These are phyloP conservation scores for Rosa hybrid DNA, from an alignment of 331 rosid species.

Conservation along the genomic window DNA sequence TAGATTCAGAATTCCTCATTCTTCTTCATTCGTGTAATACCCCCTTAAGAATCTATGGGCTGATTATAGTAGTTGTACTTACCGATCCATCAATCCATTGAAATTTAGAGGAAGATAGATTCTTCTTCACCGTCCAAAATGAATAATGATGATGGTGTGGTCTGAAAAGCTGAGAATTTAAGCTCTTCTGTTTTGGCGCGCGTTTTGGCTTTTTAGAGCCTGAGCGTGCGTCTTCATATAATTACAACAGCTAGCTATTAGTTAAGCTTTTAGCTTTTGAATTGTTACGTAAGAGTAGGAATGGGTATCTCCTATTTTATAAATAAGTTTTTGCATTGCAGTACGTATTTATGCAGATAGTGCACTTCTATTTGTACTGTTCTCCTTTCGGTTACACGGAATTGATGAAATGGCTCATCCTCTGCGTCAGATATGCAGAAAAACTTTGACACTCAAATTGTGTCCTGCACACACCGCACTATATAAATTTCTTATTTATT, in stretches of 20 bases:
- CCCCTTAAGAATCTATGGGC: neutral
- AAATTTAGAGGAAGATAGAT: conserved; percentile 17
- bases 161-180: conserved; percentile 23
- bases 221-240: conserved; percentile 32
- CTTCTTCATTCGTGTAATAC: neutral
- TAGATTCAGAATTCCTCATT: neutral
- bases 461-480: neutral
- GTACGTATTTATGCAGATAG: neutral
- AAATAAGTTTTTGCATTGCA: neutral
- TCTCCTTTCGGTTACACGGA: conserved; percentile 27
- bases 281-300: conserved; percentile 2
- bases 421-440: conserved; percentile 8
- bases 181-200: neutral
- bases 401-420: neutral
- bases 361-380: conserved; percentile 44
- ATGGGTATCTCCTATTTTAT: neutral
- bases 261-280: conserved; percentile 4
- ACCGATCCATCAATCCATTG: neutral
- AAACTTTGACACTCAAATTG: neutral
- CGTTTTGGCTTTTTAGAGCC: neutral
- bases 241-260: neutral
- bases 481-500: neutral
- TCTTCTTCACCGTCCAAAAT: conserved; percentile 41
- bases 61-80: neutral
- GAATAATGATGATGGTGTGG: conserved; percentile 17